These are phyloP conservation scores for Talaromyces atroroseus DNA, from an alignment of 2,329 filamentous ascomycete species.

Conservation along the genomic window DNA sequence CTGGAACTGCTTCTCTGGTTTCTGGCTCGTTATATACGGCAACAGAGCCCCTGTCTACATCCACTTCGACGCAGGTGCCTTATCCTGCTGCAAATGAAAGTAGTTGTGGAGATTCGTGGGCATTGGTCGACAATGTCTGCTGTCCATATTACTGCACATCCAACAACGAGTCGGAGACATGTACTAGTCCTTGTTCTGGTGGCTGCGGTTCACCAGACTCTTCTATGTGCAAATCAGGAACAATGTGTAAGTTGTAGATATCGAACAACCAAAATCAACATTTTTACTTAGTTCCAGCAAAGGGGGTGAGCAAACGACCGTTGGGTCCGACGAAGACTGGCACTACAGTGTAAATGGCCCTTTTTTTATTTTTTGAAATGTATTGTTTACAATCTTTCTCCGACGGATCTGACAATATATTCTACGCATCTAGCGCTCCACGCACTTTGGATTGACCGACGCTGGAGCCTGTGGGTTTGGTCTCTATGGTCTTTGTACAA, in stretches of 20 bases:
- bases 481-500: constrained; percentile 8
- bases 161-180: constrained; percentile 9
- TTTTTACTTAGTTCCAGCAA: not conserved
- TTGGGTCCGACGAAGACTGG: constrained; percentile 3
- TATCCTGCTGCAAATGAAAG: constrained; percentile 6
- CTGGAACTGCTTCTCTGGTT: not conserved
- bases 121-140: constrained; percentile 9
- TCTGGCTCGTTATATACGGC: constrained; percentile 3
- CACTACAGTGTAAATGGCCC: constrained; percentile 6
- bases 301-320: constrained; percentile 6
- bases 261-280: not conserved
- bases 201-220: constrained; percentile 5
- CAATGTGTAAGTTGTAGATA: constrained; percentile 3
- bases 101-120: constrained; percentile 5
- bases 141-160: constrained; percentile 10
- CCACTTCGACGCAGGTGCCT: constrained; percentile 3
- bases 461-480: constrained; percentile 8
- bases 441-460: constrained; percentile 6
- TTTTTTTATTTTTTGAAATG: not conserved
- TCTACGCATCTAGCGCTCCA: constrained; percentile 1
- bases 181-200: constrained; percentile 4
- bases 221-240: constrained; percentile 10
- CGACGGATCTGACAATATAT: not conserved
- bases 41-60: not conserved
- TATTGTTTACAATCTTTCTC: too few relatives aligned